phyloP scores from a whole-genome alignment of 306 rosid genomes.

The Elaeagnus macrophylla region DNA sequence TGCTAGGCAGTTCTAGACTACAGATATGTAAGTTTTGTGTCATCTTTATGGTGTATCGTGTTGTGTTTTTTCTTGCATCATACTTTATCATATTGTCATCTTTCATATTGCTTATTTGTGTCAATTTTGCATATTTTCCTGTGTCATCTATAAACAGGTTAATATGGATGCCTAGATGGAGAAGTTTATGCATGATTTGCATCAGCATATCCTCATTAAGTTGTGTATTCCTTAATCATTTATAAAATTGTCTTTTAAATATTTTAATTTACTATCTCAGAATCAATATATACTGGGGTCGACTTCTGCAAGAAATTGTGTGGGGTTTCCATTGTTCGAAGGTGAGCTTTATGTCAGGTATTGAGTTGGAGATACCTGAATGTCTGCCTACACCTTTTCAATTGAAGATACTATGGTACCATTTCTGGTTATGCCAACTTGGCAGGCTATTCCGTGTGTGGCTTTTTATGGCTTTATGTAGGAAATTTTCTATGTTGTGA shows the following conservation, averaged over 20 bases:
- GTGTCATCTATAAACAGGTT: background rate
- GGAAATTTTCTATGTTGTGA: too few species aligned
- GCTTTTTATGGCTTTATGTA: too few species aligned
- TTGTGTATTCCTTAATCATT: too few species aligned
- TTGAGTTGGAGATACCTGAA: conserved; percentile 21
- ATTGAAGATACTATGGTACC: background rate
- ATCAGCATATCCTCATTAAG: background rate
- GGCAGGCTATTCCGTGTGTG: too few species aligned
- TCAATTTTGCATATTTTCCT: background rate
- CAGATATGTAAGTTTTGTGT: too few species aligned
- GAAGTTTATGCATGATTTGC: background rate
- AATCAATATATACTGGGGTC: conserved; percentile 83
- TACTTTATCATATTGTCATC: too few species aligned
- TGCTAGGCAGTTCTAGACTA: too few species aligned
- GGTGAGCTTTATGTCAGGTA: conserved; percentile 67
- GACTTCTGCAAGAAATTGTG: conserved; percentile 98
- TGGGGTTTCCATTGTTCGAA: conserved; percentile 91
- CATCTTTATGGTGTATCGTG: too few species aligned
- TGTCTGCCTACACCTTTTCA: background rate
- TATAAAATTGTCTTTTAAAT: too few species aligned
- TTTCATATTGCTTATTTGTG: too few species aligned
- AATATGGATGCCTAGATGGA: background rate
- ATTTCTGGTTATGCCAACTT: background rate
- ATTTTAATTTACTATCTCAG: too few species aligned
- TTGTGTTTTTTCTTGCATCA: too few species aligned